Evolutionary conservation across 371 early-diverging fungal genomes (phyloP), one percentile per base, ranked within the genome.

Genomic region (Lichtheimia ornata): DNA sequence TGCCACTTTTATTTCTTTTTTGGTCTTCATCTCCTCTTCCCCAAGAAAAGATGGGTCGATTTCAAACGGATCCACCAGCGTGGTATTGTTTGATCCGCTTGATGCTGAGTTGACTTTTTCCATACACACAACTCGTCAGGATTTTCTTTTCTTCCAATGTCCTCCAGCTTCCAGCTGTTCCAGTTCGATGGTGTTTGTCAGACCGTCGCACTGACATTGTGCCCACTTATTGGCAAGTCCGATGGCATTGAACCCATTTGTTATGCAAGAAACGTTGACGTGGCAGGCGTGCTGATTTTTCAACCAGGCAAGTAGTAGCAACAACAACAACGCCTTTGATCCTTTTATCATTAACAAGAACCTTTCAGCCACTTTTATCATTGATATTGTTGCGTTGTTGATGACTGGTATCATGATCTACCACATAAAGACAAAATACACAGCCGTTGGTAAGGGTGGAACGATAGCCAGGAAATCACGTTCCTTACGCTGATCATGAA

Each of bases 351-450:
- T 22, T 49, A 18, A 49, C 49, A 49, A 30, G 35, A 6, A 1
- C 9, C 2, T 13, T 12, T n/a, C 54, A 84, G 85, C 88, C 2
- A 84, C 91, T 45, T 66, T 94, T 11, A 87, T 93, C 45, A 88
- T 94, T 61, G 82, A 92, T 61, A 59, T 94, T 17, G 76, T 90
- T 22, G 90, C 95, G 12, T 72, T 95, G 42, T 66, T 89, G 56
- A 95, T 95, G 95, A 91, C 94, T 7, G 71, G 80, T 53, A 89
- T 94, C 62, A 95, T 95, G 95, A 92, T 95, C 53, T 90, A 87
- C 67, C 92, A 95, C 71, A 88, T 95, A 63, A 90, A 89, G 66
- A 82, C 87, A 15, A 95, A 95, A 79, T 94, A 93, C 77, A 95
- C 95, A 14, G 96, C 96, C 13, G 93, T 95, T 25, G 95, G 95